Evolutionary conservation across 768 basidiomycete genomes (phyloP).

Genomic region (Suillus fuscotomentosus): DNA sequence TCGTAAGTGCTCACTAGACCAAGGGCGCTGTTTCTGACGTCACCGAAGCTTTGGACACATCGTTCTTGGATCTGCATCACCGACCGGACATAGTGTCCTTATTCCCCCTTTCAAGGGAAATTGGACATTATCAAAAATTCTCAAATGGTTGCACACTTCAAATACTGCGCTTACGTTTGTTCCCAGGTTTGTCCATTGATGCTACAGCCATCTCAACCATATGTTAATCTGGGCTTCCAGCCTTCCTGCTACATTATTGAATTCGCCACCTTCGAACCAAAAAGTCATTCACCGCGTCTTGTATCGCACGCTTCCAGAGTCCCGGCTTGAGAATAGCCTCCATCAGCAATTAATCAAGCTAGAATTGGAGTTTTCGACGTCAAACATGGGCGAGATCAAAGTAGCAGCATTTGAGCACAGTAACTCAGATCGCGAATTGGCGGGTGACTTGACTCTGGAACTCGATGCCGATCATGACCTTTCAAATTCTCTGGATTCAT

Average conservation of each 20-base stretch:
- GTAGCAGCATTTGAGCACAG: not conserved
- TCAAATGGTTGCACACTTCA: slow-evolving; percentile 43
- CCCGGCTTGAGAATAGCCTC: slow-evolving; percentile 6
- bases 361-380: slow-evolving; percentile 34
- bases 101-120: slow-evolving; percentile 47
- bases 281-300: slow-evolving; percentile 45
- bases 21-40: slow-evolving; percentile 3
- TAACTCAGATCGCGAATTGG: not conserved
- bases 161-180: slow-evolving; percentile 42
- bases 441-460: not conserved
- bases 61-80: slow-evolving; percentile 41
- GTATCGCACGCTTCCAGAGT: slow-evolving; percentile 38
- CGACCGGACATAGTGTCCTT: slow-evolving; percentile 25
- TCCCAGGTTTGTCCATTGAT: slow-evolving; percentile 42
- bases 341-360: slow-evolving; percentile 34
- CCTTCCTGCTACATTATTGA: slow-evolving; percentile 36
- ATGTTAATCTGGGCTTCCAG: slow-evolving; percentile 23
- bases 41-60: slow-evolving; percentile 56
- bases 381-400: not conserved
- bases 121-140: slow-evolving; percentile 38
- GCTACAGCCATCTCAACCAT: too few relatives aligned
- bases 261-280: slow-evolving; percentile 29
- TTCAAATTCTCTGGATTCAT: not conserved
- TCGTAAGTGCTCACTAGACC: slow-evolving; percentile 33
- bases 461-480: slow-evolving; percentile 8